Percentiles rank a stretch among this genome's conserved stretches.
These are phyloP conservation scores for Saturnispora mendoncae DNA, from an alignment of 805 yeast species.

Conservation along the genomic window DNA sequence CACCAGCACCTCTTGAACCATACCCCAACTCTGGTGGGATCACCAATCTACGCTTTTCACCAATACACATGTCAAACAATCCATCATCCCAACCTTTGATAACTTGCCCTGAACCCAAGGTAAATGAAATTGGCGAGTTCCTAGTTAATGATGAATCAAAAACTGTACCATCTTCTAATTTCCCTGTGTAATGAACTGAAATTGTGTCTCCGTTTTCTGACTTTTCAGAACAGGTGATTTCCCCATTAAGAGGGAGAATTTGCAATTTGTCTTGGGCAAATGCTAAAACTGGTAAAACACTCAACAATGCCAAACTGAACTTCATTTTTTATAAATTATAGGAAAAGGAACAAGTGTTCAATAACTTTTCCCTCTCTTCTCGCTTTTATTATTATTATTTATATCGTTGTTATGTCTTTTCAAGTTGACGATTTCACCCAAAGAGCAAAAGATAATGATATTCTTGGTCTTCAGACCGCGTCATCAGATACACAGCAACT, in stretches of 20 bases:
- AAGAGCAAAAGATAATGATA: not conserved
- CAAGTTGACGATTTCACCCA: not conserved
- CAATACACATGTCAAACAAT: constrained; percentile 72
- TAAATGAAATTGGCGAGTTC: constrained; percentile 59
- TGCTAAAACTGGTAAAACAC: constrained; percentile 1
- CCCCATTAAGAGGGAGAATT: constrained; percentile 33
- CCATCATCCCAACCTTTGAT: constrained; percentile 93
- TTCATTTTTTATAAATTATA: not conserved
- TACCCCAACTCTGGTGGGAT: constrained; percentile 77
- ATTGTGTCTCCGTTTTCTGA: constrained; percentile 61
- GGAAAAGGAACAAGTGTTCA: not conserved
- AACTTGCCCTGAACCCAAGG: constrained; percentile 72
- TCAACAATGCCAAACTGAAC: not conserved
- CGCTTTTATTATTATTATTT: no score
- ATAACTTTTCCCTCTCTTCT: no score
- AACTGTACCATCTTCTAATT: constrained; percentile 52
- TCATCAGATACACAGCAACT: not conserved
- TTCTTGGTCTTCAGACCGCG: not conserved
- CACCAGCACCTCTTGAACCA: constrained; percentile 66
- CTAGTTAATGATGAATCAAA: constrained; percentile 69
- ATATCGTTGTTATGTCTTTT: not conserved
- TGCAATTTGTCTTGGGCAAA: constrained; percentile 11
- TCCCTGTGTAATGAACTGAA: constrained; percentile 74
- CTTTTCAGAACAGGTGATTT: constrained; percentile 48
- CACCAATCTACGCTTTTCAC: constrained; percentile 70